Percentiles rank a stretch among this genome's conserved stretches.
phyloP scores from a whole-genome alignment of 2,329 filamentous ascomycete genomes.

The Colletotrichum sp. region DNA sequence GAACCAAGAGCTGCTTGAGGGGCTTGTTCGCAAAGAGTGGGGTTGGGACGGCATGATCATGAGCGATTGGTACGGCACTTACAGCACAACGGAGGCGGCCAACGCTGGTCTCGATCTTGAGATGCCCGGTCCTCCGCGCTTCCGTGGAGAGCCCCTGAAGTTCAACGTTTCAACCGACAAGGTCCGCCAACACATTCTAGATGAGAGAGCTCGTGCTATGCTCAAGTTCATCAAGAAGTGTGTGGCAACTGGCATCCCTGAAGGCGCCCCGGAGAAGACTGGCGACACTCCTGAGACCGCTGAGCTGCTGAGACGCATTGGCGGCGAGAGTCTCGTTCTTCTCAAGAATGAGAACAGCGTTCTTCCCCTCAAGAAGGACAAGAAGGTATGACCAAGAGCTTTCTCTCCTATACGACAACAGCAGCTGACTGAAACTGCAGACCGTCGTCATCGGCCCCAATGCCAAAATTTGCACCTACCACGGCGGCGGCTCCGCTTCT shows the following conservation, averaged over 20 bases:
- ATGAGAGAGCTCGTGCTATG: conserved; percentile 62
- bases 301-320: conserved; percentile 67
- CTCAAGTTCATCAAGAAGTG: conserved; percentile 65
- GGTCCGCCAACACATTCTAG: conserved; percentile 57
- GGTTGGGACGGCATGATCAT: conserved; percentile 62
- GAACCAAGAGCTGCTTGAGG: conserved; percentile 53
- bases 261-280: conserved; percentile 57
- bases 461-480: conserved; percentile 60
- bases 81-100: conserved; percentile 55
- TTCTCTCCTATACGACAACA: background rate
- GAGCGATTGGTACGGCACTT: conserved; percentile 66
- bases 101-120: conserved; percentile 62
- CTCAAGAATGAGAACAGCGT: conserved; percentile 73
- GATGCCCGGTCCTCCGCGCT: conserved; percentile 62
- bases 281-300: conserved; percentile 67
- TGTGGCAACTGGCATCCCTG: conserved; percentile 56
- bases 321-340: conserved; percentile 73
- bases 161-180: conserved; percentile 62
- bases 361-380: conserved; percentile 68
- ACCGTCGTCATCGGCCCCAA: conserved; percentile 64
- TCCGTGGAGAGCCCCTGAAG: conserved; percentile 55
- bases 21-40: conserved; percentile 61
- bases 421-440: conserved; percentile 25
- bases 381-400: conserved; percentile 46
- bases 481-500: conserved; percentile 71